Base-by-base conservation (phyloP, 1,284 basidiomycete species). In the Bondarzewia mesenterica region DNA sequence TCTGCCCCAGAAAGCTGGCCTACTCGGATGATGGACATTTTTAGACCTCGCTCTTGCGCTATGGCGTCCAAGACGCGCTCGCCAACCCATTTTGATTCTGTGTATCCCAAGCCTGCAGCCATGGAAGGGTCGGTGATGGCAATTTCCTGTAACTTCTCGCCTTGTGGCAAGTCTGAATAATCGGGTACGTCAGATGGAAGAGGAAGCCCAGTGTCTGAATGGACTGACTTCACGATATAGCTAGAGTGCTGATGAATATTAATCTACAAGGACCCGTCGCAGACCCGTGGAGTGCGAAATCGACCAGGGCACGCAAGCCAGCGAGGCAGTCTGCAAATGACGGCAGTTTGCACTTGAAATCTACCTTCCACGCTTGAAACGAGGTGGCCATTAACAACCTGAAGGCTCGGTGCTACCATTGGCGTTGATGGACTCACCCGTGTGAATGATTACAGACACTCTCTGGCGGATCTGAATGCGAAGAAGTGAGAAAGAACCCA, bases 1-100 rank as follows among this genome's bases (percentile, higher is more conserved):
- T 15, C 35, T 7, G 29, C 44, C 14, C 44, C 44, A 12, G 18
- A 36, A 18, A 46, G 16, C 32, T 46, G 44, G 14, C 44, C 29
- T 8, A 46, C 29, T n/a, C 44, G 44, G 16, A 46, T 32, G 32
- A 46, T 20, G 29, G 23, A 21, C 5, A 18, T 14, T n/a, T 25
- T 14, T 12, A 46, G 44, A 15, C 29, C 15, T 5, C 14, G 27
- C 35, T 35, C 25, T n/a, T 38, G 8, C 15, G 20, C 20, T 7
- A 22, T 32, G 3, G 14, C 32, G 44, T 46, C n/a, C 16, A 46
- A 32, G 35, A 46, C 18, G 16, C 21, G 32, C 32, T 46, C 44
- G 16, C 29, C 20, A 7, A 46, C 44, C 29, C 44, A 46, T n/a
- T 46, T 46, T 6, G 44, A 46, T 22, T 46, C 32, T n/a, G 32